Evolutionary conservation across 148 eudicot species (phyloP), one percentile per base, ranked within the genome.

Genomic region (Rhododendron henanense): DNA sequence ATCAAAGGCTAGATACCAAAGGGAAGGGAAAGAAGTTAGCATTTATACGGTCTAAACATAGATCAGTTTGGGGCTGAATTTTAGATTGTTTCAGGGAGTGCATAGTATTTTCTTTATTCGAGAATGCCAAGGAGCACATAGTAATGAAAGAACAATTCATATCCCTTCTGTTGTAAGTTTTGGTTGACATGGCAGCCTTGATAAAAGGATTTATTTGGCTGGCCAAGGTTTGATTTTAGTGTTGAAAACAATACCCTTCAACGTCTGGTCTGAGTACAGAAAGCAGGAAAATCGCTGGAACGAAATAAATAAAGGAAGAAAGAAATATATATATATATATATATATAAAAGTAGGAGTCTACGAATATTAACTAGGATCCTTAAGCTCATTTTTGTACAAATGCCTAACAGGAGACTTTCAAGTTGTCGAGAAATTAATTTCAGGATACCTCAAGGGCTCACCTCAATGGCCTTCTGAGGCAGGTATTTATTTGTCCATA

Each of bases 391-490:
- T 4, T 71, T 31, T 3, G 41, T 71, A 71, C 39, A 4, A 28
- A 71, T 71, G 76, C 41, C 15, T 37, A 44, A 79, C 15, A 67
- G 25, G 51, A 45, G 23, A 69, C 23, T 83, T 61, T 41, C 84
- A 57, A 51, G 53, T 37, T 41, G 45, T 3, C 71, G 53, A 59
- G 81, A 45, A 78, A 79, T 35, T n/a, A 35, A 81, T 57, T 47
- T 23, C 55, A 53, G 85, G 81, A 85, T 85, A 84, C 37, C 86
- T 87, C 74, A 14, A 0, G 19, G 76, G 7, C 39, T 71, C 39
- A 96, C 99, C 99, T 96, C 94, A 81, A 78, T 88, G 89, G 96
- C 98, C 87, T 89, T 95, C 89, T 89, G 92, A 87, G 99, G 99
- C 90, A 93, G 94, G 91, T 93, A 95, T 88, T 95, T 96, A 87